A percentile compares a stretch with the other conserved stretches of the same genome.
These are phyloP conservation scores for Tetragonia tetragonoides DNA, from an alignment of 148 eudicot genomes.

Conservation along the genomic window DNA sequence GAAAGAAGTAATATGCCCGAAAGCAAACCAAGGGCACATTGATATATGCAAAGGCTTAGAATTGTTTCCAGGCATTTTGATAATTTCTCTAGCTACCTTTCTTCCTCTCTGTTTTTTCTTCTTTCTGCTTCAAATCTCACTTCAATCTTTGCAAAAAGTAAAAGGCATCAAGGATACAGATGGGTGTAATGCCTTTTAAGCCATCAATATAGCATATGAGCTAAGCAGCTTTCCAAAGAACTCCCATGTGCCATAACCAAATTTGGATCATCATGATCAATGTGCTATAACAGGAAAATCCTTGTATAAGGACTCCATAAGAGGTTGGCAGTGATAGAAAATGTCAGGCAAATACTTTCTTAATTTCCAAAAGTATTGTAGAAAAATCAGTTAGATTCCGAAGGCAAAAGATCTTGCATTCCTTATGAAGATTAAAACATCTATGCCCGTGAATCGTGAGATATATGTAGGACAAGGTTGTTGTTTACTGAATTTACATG, in stretches of 20 bases:
- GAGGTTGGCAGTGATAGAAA: neutral
- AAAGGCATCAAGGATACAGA: neutral
- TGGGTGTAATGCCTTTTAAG: neutral
- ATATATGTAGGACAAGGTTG: too few species aligned
- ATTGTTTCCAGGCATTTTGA: conserved; percentile 21
- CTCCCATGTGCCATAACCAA: neutral
- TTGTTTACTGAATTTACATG: too few species aligned
- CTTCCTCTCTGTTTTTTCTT: too few species aligned
- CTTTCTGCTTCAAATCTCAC: neutral
- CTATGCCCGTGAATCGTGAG: too few species aligned
- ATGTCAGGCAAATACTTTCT: neutral
- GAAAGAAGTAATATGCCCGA: conserved; percentile 52
- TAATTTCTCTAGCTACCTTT: neutral
- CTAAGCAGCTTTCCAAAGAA: conserved; percentile 6
- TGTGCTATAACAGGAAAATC: neutral
- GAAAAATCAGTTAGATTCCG: neutral
- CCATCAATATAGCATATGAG: conserved; percentile 1
- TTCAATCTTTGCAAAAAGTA: neutral
- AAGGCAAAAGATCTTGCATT: neutral
- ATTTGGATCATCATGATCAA: conserved; percentile 6
- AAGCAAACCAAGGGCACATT: conserved; percentile 63
- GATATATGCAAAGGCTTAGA: conserved; percentile 34
- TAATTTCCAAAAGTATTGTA: neutral
- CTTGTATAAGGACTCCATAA: neutral
- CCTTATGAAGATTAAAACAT: neutral